Conservation (phyloP, 1,139 yeast species). For the Citeromyces siamensis region DNA sequence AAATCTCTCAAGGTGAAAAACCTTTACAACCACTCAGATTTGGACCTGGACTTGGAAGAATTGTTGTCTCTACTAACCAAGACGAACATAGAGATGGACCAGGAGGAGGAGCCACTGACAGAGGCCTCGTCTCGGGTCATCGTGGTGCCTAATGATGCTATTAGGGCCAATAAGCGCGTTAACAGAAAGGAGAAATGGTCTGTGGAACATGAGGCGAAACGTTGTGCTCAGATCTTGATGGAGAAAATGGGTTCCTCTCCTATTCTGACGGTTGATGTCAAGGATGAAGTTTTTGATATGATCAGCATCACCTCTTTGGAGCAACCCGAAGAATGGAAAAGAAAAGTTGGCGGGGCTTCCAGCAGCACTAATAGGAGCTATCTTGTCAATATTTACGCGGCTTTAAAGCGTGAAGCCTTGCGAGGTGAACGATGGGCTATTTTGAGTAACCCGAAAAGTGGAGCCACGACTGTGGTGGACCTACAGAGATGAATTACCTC, state of each 20-base stretch:
- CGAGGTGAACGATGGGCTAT: slow-evolving; percentile 68
- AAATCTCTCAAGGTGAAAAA: slow-evolving; percentile 69
- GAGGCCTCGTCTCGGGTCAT: slow-evolving; percentile 27
- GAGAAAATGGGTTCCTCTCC: slow-evolving; percentile 51
- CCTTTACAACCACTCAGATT: slow-evolving; percentile 43
- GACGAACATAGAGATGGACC: slow-evolving; percentile 14
- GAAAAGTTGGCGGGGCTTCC: slow-evolving; percentile 69
- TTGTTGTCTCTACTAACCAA: slow-evolving; percentile 31
- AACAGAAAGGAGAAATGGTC: slow-evolving; percentile 77
- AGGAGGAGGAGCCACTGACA: slow-evolving; percentile 11
- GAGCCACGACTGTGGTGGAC: slow-evolving; percentile 57
- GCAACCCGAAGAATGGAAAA: slow-evolving; percentile 80
- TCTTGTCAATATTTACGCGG: slow-evolving; percentile 57
- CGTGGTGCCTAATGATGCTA: slow-evolving; percentile 59
- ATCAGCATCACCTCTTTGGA: slow-evolving; percentile 63
- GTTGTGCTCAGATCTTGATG: slow-evolving; percentile 43
- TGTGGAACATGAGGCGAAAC: slow-evolving; percentile 58
- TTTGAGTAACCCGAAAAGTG: slow-evolving; percentile 62
- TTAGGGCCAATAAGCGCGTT: slow-evolving; percentile 52
- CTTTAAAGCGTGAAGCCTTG: slow-evolving; percentile 58
- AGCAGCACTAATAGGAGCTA: slow-evolving; percentile 63
- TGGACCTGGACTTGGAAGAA: slow-evolving; percentile 62
- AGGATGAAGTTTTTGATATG: slow-evolving; percentile 78
- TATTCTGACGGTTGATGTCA: slow-evolving; percentile 60
- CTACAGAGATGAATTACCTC: slow-evolving; percentile 48